phyloP scores from a whole-genome alignment of 441 rosid genomes.

The Erodium trifolium region DNA sequence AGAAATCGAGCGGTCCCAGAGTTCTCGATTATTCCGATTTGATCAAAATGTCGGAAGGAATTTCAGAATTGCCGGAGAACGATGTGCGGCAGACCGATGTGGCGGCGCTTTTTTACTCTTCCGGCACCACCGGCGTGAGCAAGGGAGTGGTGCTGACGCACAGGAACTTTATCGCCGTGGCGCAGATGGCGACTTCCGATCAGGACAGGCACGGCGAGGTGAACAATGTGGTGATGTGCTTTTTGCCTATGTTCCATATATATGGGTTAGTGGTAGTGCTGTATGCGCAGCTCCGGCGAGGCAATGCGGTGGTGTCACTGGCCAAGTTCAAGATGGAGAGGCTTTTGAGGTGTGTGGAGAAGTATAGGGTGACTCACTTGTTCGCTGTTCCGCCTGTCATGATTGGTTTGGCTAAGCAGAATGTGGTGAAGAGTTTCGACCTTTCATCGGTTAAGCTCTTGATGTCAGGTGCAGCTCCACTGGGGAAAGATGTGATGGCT shows the following conservation, averaged over 20 bases:
- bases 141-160: constrained; percentile 84
- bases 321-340: constrained; percentile 50
- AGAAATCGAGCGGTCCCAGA: constrained; percentile 20
- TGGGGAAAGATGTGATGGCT: constrained; percentile 79
- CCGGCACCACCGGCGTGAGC: constrained; percentile 79
- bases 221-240: constrained; percentile 44
- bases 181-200: constrained; percentile 50
- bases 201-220: constrained; percentile 48
- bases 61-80: constrained; percentile 37
- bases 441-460: constrained; percentile 57
- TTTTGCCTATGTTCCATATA: constrained; percentile 82
- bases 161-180: constrained; percentile 62
- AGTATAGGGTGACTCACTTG: constrained; percentile 52
- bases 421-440: constrained; percentile 43
- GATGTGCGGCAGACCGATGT: constrained; percentile 47
- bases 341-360: constrained; percentile 43
- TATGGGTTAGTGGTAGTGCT: constrained; percentile 49
- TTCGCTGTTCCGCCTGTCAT: constrained; percentile 80
- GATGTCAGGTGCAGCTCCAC: constrained; percentile 80
- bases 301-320: constrained; percentile 53
- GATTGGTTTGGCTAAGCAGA: constrained; percentile 64
- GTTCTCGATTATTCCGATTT: constrained; percentile 37
- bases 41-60: constrained; percentile 34
- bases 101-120: constrained; percentile 67
- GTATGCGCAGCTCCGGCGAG: constrained; percentile 53